Evolutionary conservation across 345 rosid species (phyloP).

Genomic region (Populus simonii): DNA sequence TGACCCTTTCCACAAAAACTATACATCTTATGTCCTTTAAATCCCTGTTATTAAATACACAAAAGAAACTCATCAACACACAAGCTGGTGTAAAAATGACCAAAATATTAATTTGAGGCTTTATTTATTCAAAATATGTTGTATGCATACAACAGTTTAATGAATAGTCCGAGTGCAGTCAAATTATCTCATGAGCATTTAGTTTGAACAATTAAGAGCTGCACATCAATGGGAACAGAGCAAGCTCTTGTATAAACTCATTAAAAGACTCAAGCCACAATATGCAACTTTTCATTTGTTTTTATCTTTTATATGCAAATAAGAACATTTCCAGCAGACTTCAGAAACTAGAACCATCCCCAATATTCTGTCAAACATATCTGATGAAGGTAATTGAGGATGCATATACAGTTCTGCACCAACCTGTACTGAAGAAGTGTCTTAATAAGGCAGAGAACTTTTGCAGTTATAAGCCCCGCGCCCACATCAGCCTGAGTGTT

Average conservation of each 20-base stretch:
- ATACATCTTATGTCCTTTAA: constrained; percentile 69
- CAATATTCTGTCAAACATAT: neutral
- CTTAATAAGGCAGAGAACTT: constrained; percentile 59
- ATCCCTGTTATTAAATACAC: constrained; percentile 32
- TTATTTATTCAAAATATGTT: neutral
- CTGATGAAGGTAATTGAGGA: constrained; percentile 4
- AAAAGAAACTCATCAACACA: constrained; percentile 6
- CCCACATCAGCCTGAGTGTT: constrained; percentile 30
- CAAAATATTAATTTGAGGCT: neutral
- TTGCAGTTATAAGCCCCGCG: constrained; percentile 52
- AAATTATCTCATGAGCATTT: neutral
- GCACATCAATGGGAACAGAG: neutral
- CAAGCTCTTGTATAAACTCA: neutral
- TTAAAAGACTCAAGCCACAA: neutral
- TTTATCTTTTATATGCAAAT: neutral
- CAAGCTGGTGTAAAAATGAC: neutral
- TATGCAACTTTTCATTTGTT: neutral
- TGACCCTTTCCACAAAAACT: constrained; percentile 76
- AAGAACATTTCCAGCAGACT: neutral
- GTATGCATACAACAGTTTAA: neutral
- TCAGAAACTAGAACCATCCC: neutral
- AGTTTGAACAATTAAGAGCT: neutral
- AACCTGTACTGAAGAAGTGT: constrained; percentile 79
- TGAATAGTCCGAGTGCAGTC: neutral
- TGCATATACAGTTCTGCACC: neutral